Evolutionary conservation across 257 asterid genomes (phyloP), one percentile per base, ranked within the genome.

Genomic region (Solanum sejunctum): DNA sequence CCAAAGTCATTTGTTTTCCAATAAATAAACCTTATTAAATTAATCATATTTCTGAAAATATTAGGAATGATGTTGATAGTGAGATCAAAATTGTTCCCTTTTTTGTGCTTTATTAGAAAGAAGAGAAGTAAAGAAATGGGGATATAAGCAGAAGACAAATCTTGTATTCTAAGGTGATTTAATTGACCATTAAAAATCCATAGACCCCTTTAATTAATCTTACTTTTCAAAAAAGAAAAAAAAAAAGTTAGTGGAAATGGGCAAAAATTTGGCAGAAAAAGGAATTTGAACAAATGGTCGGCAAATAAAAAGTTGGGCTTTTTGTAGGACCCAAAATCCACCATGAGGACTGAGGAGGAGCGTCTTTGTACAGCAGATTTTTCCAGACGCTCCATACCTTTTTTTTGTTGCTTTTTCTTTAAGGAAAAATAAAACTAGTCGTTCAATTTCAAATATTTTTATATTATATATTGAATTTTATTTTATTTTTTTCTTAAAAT

Each of bases 251-350:
- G 78, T 71, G 87, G 70, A 85, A 85, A 66, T 36, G 56, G 85
- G 51, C 55, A 21, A 82, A 80, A 80, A 75, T 86, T 83, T 45
- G 78, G 60, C 45, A 18, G n/a, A 66, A 83, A 81, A 73, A 84
- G 15, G 81, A 45, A 41, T 32, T 41, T 21, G 11, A 20, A 23
- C 10, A 20, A 41, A 78, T 90, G 87, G 94, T 90, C 91, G 91
- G 94, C 93, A n/a, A 86, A 79, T 88, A 90, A 66, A 32, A 32
- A 66, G 87, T 32, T 84, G 88, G 84, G 85, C 73, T 72, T 20
- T 72, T 69, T 16, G 81, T 83, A 47, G 78, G 89, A 71, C 88
- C 93, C 54, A 36, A 36, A 36, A 36, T 5, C 41, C 28, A 52
- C 18, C 20, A 21, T 51, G 63, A 72, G 75, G 26, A 10, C 91